These are phyloP conservation scores for Vigna hirtella DNA, from an alignment of 306 rosid genomes.

Conservation along the genomic window DNA sequence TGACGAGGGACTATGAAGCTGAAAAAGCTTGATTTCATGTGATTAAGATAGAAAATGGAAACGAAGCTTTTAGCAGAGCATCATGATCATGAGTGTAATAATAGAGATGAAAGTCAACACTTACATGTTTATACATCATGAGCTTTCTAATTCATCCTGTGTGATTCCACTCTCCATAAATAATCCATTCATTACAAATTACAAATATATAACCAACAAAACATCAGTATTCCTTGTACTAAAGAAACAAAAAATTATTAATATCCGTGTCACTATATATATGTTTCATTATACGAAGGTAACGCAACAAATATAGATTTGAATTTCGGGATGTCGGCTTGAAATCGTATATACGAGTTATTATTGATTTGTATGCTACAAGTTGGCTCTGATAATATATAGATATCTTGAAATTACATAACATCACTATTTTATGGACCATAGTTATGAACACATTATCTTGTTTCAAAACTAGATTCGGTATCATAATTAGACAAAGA, in stretches of 20 bases:
- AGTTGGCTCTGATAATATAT: neutral
- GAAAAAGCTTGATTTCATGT: constrained; percentile 42
- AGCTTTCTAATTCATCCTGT: neutral
- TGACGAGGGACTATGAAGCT: constrained; percentile 21
- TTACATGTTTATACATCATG: constrained; percentile 19
- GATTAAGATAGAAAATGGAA: constrained; percentile 48
- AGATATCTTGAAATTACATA: neutral
- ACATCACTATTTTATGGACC: neutral
- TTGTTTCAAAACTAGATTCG: neutral
- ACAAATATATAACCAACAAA: constrained; percentile 28
- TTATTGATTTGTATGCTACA: neutral
- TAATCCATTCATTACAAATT: neutral
- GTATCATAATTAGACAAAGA: neutral
- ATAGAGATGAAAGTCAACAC: constrained; percentile 54
- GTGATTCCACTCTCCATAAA: constrained; percentile 12
- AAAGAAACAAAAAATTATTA: neutral
- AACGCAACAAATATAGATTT: neutral
- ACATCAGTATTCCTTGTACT: constrained; percentile 4
- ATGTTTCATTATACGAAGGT: neutral
- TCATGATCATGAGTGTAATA: constrained; percentile 44
- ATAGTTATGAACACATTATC: neutral
- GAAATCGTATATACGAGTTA: neutral
- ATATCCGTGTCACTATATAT: neutral
- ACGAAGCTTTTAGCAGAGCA: constrained; percentile 32
- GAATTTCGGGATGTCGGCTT: constrained; percentile 10